Evolutionary conservation across 2,329 filamentous ascomycete species (phyloP), one percentile per base, ranked within the genome.

Genomic region (Talaromyces funiculosus): DNA sequence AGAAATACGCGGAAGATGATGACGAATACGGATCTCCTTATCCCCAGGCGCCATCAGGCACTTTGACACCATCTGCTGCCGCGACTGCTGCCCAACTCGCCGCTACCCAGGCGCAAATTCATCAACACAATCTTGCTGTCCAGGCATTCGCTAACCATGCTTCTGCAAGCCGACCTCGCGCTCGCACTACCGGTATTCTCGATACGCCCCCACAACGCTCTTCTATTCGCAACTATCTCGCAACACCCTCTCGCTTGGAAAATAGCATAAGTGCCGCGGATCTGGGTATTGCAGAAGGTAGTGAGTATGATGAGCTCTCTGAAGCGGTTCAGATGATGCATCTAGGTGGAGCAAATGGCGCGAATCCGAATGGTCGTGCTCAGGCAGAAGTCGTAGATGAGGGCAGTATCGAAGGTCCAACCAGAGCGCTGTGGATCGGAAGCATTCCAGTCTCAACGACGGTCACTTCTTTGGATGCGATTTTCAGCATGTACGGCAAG

Each of bases 391-490:
- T 84, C 51, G 82, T 84, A 9, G 90, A 96, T 62, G 91, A 96
- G 64, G 85, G 86, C 65, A 90, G 86, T 38, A 81, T 96, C 42
- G 92, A 97, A 72, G 90, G 90, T 0, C 93, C 93, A 20, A 97
- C 94, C 12, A 89, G 92, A 69, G 92, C 94, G 35, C 80, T 99
- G 59, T 99, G 94, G 94, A 89, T 99, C 55, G 94, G 94, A 59
- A 97, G 93, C 75, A 97, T 99, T 62, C 94, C 94, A 12, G 92
- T 93, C 4, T 97, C 94, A 2, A 99, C 94, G 2, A 99, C 94
- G 0, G 92, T 94, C 10, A 96, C 93, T 1, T 97, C 94, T 0
- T 79, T 99, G 63, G 91, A 91, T 61, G 92, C 95, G 65, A 96
- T 97, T 78, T 99, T 99, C 79, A 90, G 90, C 73, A 84, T 87